phyloP scores from a whole-genome alignment of 179 eudicot species.

The Pouteria campechiana region DNA sequence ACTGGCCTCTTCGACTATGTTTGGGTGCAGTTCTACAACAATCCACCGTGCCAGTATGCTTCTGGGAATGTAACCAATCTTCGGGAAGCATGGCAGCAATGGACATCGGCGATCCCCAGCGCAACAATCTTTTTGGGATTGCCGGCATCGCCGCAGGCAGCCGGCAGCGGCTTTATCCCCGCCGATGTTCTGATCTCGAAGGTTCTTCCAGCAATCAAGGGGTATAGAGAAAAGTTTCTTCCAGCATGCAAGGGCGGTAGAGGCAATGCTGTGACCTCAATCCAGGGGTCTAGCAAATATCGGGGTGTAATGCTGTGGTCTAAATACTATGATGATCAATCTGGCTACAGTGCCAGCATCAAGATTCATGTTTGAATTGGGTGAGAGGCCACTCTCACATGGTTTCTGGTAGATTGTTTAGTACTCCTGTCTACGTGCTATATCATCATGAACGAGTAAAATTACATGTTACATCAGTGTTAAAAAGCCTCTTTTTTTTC shows the following conservation, averaged over 20 bases:
- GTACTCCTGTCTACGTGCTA: too few relatives aligned
- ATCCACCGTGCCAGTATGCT: constrained; percentile 19
- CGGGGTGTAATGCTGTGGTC: too few relatives aligned
- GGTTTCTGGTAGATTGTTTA: too few relatives aligned
- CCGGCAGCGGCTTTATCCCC: constrained; percentile 23
- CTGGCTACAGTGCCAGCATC: constrained; percentile 10
- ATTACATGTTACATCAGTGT: too few relatives aligned
- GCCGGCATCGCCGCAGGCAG: constrained; percentile 27
- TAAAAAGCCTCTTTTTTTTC: too few relatives aligned
- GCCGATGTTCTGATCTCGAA: constrained; percentile 10
- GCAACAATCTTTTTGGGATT: constrained; percentile 20
- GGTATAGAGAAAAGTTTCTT: too few relatives aligned
- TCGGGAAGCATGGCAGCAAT: constrained; percentile 18
- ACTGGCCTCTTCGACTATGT: constrained; percentile 27
- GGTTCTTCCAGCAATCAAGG: constrained; percentile 23
- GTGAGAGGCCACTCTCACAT: too few relatives aligned
- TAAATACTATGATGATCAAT: constrained; percentile 1
- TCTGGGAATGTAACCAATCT: constrained; percentile 2
- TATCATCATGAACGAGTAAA: too few relatives aligned
- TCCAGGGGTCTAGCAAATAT: too few relatives aligned
- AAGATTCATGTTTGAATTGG: constrained; percentile 5
- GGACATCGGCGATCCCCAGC: constrained; percentile 17
- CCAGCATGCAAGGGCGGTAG: constrained; percentile 11
- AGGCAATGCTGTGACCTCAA: constrained; percentile 15
- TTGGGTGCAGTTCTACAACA: constrained; percentile 38